These are phyloP conservation scores for Microbotryum silenes-acaulis DNA, from an alignment of 1,284 basidiomycete genomes.

Conservation along the genomic window DNA sequence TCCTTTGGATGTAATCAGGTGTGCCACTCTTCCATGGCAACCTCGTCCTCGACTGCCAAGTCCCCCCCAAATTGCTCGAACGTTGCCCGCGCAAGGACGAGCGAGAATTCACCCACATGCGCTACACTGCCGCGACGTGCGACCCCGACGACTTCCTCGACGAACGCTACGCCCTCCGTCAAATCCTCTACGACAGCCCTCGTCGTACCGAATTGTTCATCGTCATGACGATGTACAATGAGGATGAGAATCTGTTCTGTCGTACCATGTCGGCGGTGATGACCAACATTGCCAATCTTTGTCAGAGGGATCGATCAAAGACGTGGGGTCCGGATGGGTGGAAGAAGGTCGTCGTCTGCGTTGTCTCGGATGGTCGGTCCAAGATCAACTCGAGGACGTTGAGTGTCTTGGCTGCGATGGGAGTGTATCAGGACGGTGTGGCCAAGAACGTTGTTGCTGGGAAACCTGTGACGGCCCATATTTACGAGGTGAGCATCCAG, in stretches of 20 bases:
- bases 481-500: slow-evolving; percentile 57
- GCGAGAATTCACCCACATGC: slow-evolving; percentile 89
- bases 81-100: slow-evolving; percentile 66
- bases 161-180: slow-evolving; percentile 71
- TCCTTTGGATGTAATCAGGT: slow-evolving; percentile 7
- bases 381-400: slow-evolving; percentile 82
- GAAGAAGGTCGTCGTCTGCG: slow-evolving; percentile 90
- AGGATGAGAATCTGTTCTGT: slow-evolving; percentile 61
- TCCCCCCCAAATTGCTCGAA: slow-evolving; percentile 74
- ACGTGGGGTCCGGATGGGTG: slow-evolving; percentile 95
- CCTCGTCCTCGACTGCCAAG: slow-evolving; percentile 75
- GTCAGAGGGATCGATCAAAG: slow-evolving; percentile 70
- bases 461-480: slow-evolving; percentile 78
- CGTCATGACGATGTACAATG: slow-evolving; percentile 65
- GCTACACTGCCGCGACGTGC: slow-evolving; percentile 82
- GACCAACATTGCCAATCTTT: slow-evolving; percentile 62
- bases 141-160: slow-evolving; percentile 81
- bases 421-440: slow-evolving; percentile 83
- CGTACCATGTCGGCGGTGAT: slow-evolving; percentile 88
- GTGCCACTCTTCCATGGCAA: slow-evolving; percentile 78
- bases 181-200: slow-evolving; percentile 78
- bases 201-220: slow-evolving; percentile 75
- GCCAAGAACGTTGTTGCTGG: slow-evolving; percentile 84
- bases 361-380: slow-evolving; percentile 70
- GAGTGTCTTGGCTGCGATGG: slow-evolving; percentile 65